Evolutionary conservation across 2,329 filamentous ascomycete species (phyloP), one percentile per base, ranked within the genome.

Genomic region (Curvularia lunata): DNA sequence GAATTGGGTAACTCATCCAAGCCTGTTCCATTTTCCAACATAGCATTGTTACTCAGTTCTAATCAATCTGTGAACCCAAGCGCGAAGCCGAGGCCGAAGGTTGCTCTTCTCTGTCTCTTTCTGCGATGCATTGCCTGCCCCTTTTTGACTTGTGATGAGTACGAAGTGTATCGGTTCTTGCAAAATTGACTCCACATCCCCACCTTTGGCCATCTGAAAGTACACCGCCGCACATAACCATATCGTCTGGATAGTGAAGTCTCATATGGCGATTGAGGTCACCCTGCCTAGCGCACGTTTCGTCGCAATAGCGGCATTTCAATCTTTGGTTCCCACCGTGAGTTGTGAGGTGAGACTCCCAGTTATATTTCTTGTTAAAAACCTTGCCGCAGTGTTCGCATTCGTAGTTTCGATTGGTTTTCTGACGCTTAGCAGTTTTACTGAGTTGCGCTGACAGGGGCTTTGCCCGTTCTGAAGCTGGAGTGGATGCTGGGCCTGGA

Each of bases 111-210:
- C 52, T 25, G 23, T 52, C 50, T 41, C 50, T 52, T 12, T 45
- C 40, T 21, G 50, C 50, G 42, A 62, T 19, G 25, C 61, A 63
- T 19, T 34, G 23, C 42, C 38, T 52, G 6, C 58, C 61, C 23
- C 23, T 58, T 47, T 56, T 52, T 1, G 48, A 49, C 19, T 57
- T 57, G 27, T 64, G 54, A 56, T 64, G 61, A 25, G 12, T 59
- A 19, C 55, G 50, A 48, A 64, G 48, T 28, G 50, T 52, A 52
- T 64, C 61, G 7, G 46, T 23, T 23, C 62, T 48, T 10, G 48
- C 28, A 51, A 64, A 64, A 38, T 27, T 52, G 13, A 47, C 30
- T n/a, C 62, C 62, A 49, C 62, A 64, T 16, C 62, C 62, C 62
- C 62, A 64, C 12, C 19, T 25, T 21, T 28, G 9, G 7, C 62